Conservation (phyloP, 2,329 filamentous ascomycete species). For the Xylariomycetidae sp. region DNA sequence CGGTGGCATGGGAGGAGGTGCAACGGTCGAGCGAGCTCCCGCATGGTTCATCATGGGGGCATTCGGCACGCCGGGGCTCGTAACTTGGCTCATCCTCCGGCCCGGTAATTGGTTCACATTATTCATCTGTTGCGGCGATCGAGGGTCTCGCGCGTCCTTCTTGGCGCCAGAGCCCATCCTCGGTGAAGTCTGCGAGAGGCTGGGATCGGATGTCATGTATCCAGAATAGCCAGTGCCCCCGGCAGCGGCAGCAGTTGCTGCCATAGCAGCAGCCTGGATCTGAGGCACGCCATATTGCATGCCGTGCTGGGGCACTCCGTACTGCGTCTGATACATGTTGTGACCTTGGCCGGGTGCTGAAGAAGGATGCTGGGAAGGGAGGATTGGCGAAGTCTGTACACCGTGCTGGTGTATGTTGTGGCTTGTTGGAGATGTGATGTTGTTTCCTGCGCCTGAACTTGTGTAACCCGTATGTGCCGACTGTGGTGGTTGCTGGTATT, state of each 20-base stretch:
- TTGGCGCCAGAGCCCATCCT: slow-evolving; percentile 66
- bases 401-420: slow-evolving; percentile 61
- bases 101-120: slow-evolving; percentile 53
- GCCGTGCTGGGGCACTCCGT: slow-evolving; percentile 64
- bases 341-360: slow-evolving; percentile 57
- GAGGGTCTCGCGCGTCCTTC: slow-evolving; percentile 63
- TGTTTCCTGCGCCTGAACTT: slow-evolving; percentile 47
- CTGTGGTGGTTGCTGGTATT: slow-evolving; percentile 65
- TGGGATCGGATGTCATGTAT: slow-evolving; percentile 65
- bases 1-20: slow-evolving; percentile 54
- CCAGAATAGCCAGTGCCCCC: slow-evolving; percentile 64
- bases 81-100: slow-evolving; percentile 70
- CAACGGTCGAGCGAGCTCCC: slow-evolving; percentile 42
- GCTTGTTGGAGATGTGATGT: slow-evolving; percentile 68
- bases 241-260: slow-evolving; percentile 81
- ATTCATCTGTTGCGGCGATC: slow-evolving; percentile 70
- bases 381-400: slow-evolving; percentile 71
- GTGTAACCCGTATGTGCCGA: slow-evolving; percentile 61
- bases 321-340: slow-evolving; percentile 76
- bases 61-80: slow-evolving; percentile 67
- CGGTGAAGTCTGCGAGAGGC: slow-evolving; percentile 66
- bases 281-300: slow-evolving; percentile 82
- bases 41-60: slow-evolving; percentile 71
- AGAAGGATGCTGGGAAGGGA: slow-evolving; percentile 70
- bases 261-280: slow-evolving; percentile 89